These are phyloP conservation scores for Cystobasidium onofrii DNA, from an alignment of 768 basidiomycete genomes.

Conservation along the genomic window DNA sequence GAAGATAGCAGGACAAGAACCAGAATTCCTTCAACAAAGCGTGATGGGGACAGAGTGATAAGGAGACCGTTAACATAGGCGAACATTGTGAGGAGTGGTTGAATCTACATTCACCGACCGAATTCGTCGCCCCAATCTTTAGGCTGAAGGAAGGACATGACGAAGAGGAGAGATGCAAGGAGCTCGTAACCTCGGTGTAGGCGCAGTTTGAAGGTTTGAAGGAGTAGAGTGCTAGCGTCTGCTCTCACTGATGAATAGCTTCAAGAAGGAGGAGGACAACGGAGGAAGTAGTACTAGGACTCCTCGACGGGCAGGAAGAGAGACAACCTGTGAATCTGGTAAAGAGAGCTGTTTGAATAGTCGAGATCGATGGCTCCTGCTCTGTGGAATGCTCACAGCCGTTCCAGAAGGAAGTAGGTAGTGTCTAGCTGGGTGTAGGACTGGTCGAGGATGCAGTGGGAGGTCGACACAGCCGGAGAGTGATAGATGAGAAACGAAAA, in stretches of 20 bases:
- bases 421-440: too few relatives aligned
- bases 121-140: background rate
- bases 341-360: background rate
- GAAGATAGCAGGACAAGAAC: too few relatives aligned
- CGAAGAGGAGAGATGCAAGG: background rate
- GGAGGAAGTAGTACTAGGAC: background rate
- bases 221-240: too few relatives aligned
- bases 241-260: too few relatives aligned
- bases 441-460: background rate
- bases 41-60: too few relatives aligned
- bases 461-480: background rate
- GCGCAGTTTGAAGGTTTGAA: too few relatives aligned
- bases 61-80: too few relatives aligned
- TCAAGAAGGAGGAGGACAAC: background rate
- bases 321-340: background rate
- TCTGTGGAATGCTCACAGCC: background rate
- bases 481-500: background rate
- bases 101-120: background rate
- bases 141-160: background rate
- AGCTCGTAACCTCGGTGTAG: too few relatives aligned
- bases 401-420: background rate
- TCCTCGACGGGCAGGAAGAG: background rate
- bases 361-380: too few relatives aligned
- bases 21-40: too few relatives aligned
- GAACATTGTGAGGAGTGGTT: too few relatives aligned